A percentile compares a stretch with the other conserved stretches of the same genome.
These are phyloP conservation scores for Saccharomycopsis javanensis DNA, from an alignment of 805 yeast genomes.

Conservation along the genomic window DNA sequence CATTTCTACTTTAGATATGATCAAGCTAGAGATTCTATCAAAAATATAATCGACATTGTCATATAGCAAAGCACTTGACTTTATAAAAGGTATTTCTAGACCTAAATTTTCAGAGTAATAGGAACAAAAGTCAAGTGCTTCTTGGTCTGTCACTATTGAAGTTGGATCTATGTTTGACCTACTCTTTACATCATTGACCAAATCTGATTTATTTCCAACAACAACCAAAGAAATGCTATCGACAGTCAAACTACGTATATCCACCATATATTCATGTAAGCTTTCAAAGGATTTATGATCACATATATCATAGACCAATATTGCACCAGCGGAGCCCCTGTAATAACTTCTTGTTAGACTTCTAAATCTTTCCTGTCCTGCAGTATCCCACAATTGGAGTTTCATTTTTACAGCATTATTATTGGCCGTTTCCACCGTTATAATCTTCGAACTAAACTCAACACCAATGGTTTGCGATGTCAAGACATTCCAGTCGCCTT, in stretches of 20 bases:
- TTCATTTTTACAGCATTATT: slow-evolving; percentile 21
- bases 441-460: slow-evolving; percentile 29
- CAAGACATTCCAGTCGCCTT: slow-evolving; percentile 24
- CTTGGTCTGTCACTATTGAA: slow-evolving; percentile 26
- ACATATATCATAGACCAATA: slow-evolving; percentile 29
- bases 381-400: slow-evolving; percentile 31
- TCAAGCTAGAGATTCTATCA: slow-evolving; percentile 29
- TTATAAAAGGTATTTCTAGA: slow-evolving; percentile 30
- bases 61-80: slow-evolving; percentile 34
- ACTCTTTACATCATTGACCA: slow-evolving; percentile 5
- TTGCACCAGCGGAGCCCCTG: slow-evolving; percentile 31
- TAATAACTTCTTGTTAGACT: slow-evolving; percentile 31
- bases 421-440: slow-evolving; percentile 19
- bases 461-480: slow-evolving; percentile 33
- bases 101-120: slow-evolving; percentile 22
- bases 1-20: slow-evolving; percentile 37
- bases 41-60: slow-evolving; percentile 35
- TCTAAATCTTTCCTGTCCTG: slow-evolving; percentile 31
- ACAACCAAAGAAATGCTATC: slow-evolving; percentile 25
- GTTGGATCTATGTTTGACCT: slow-evolving; percentile 24
- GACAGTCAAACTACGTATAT: slow-evolving; percentile 25
- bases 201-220: slow-evolving; percentile 30
- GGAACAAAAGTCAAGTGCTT: slow-evolving; percentile 27
- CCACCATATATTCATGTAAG: slow-evolving; percentile 27
- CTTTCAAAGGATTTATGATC: slow-evolving; percentile 22